Evolutionary conservation across 768 basidiomycete species (phyloP).

Genomic region (Lanmaoa pseudosensibilis): DNA sequence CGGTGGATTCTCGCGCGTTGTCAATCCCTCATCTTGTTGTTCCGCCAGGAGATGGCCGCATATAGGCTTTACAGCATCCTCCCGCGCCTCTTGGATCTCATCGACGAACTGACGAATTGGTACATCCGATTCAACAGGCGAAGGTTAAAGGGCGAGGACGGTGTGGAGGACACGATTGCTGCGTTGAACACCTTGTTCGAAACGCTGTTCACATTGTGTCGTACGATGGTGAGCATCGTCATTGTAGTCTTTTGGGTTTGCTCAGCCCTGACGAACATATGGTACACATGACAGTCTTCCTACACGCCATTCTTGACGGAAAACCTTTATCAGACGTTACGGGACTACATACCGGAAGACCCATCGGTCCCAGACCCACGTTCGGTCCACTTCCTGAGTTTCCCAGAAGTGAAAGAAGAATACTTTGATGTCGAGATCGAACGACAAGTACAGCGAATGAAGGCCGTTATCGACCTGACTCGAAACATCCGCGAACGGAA

Average conservation of each 20-base stretch:
- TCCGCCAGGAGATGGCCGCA: slow-evolving; percentile 93
- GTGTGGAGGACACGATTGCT: slow-evolving; percentile 78
- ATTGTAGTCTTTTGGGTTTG: neutral
- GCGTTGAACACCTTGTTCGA: slow-evolving; percentile 97
- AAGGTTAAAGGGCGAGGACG: slow-evolving; percentile 93
- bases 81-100: slow-evolving; percentile 85
- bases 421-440: slow-evolving; percentile 95
- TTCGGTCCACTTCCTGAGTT: slow-evolving; percentile 92
- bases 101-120: slow-evolving; percentile 98
- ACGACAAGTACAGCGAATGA: slow-evolving; percentile 92
- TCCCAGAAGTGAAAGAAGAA: slow-evolving; percentile 91
- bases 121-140: slow-evolving; percentile 99
- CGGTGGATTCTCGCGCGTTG: slow-evolving; percentile 98
- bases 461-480: slow-evolving; percentile 89
- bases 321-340: slow-evolving; percentile 90
- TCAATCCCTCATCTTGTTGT: slow-evolving; percentile 90
- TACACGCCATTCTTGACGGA: slow-evolving; percentile 99
- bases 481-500: slow-evolving; percentile 86
- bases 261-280: slow-evolving; percentile 1
- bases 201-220: slow-evolving; percentile 88
- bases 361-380: slow-evolving; percentile 73
- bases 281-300: slow-evolving; percentile 63
- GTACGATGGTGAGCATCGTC: slow-evolving; percentile 76
- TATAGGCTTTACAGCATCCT: slow-evolving; percentile 98
- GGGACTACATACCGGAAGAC: slow-evolving; percentile 80